Evolutionary conservation across 1,139 yeast species (phyloP), one percentile per base, ranked within the genome.

Genomic region (Diutina siamensis): DNA sequence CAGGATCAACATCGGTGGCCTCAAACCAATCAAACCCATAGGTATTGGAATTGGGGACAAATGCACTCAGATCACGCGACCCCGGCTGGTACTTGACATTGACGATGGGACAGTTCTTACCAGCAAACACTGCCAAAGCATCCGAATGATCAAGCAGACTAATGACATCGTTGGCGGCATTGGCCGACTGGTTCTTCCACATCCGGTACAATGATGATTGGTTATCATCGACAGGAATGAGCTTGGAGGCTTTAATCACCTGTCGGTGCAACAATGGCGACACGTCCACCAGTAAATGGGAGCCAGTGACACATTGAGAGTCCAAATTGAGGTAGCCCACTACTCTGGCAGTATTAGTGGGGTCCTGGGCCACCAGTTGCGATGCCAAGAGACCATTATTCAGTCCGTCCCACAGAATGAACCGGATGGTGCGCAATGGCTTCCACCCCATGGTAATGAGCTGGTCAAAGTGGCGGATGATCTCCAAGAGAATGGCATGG

Each of bases 391-490:
- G 53, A 2, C 71, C 71, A 47, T 61, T 62, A 31, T 59, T 52
- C 17, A 67, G 55, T 1, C 69, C 73, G 52, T 71, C 76, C 71
- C 73, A 70, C 1, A 72, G 67, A 4, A 70, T 59, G 53, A 71
- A 69, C 47, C 63, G 61, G 36, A 71, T 66, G 28, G 61, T 65
- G 44, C 76, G 57, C 42, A 70, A 55, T 1, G 76, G 76, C 52
- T 62, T 64, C 76, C 76, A 71, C 1, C 76, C 76, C 40, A 60
- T 46, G 20, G 56, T 52, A 3, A 56, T 53, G 46, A 71, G 57
- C 46, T 60, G 55, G 25, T 63, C 62, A 48, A 63, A 66, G 46
- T 67, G 64, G 38, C 71, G 56, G 66, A 68, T 64, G 3, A 68
- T 62, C 49, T 71, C 74, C 35, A 71, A 56, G 47, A 71, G 47